A percentile compares a stretch with the other conserved stretches of the same genome.
These are phyloP conservation scores for Millerozyma acaciae DNA, from an alignment of 805 yeast species.

Conservation along the genomic window DNA sequence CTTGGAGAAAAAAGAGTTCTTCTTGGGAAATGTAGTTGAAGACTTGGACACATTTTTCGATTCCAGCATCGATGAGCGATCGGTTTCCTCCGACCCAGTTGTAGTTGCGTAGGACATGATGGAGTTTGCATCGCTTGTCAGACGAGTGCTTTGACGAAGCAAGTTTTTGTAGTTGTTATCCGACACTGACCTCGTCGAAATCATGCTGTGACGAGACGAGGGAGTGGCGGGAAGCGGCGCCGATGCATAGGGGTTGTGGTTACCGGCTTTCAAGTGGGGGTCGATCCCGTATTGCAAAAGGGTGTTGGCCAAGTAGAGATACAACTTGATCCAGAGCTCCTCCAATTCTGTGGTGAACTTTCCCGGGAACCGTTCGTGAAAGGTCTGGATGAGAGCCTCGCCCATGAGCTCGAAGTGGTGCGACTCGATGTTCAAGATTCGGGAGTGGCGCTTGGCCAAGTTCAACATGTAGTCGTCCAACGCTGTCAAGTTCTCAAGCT, in stretches of 20 bases:
- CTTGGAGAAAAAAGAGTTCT: constrained; percentile 1
- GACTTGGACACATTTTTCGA: neutral
- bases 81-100: neutral
- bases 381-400: constrained; percentile 62
- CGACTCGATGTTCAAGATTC: constrained; percentile 71
- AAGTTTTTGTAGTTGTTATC: constrained; percentile 1
- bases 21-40: constrained; percentile 1
- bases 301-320: constrained; percentile 64
- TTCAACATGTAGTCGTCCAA: constrained; percentile 58
- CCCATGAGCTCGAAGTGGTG: constrained; percentile 71
- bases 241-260: neutral
- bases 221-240: no score
- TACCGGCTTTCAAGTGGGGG: constrained; percentile 22
- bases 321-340: constrained; percentile 67
- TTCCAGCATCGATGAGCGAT: neutral
- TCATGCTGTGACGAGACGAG: neutral
- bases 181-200: neutral
- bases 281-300: constrained; percentile 59
- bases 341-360: constrained; percentile 59
- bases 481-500: constrained; percentile 54
- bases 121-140: neutral
- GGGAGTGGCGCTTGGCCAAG: constrained; percentile 70
- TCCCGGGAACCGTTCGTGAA: constrained; percentile 56
- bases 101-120: neutral
- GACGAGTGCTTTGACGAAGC: constrained; percentile 1